These are phyloP conservation scores for Calonectria pseudoturangicola DNA, from an alignment of 2,329 filamentous ascomycete species.

Conservation along the genomic window DNA sequence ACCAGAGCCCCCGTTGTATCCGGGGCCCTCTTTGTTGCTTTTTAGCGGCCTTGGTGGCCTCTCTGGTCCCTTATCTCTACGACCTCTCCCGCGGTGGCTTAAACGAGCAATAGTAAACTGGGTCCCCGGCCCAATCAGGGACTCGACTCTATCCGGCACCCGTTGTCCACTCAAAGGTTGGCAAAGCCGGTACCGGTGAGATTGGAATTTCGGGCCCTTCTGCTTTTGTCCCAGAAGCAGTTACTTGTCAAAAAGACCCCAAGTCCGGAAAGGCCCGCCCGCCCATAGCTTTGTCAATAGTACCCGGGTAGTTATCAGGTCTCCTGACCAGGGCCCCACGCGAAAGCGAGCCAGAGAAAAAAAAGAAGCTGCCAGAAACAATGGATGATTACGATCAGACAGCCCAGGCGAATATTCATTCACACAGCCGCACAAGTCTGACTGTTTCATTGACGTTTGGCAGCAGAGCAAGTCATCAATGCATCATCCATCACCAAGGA, in stretches of 20 bases:
- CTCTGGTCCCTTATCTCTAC: conserved; percentile 14
- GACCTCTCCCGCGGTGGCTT: conserved; percentile 19
- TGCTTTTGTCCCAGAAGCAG: background rate
- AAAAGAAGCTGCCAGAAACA: background rate
- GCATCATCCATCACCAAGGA: no score
- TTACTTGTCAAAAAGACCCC: background rate
- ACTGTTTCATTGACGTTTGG: background rate
- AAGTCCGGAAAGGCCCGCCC: background rate
- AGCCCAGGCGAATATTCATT: no score
- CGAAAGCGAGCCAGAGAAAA: background rate
- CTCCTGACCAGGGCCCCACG: background rate
- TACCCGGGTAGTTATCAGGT: conserved; percentile 1
- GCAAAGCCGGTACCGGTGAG: background rate
- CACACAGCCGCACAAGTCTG: background rate
- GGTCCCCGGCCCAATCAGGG: background rate
- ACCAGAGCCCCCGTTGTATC: background rate
- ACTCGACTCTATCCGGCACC: conserved; percentile 2
- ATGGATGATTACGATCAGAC: background rate
- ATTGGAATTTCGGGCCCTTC: conserved; percentile 3
- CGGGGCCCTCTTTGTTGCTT: conserved; percentile 11
- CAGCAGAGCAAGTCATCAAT: background rate
- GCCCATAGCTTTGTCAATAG: conserved; percentile 1
- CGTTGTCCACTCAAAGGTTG: background rate
- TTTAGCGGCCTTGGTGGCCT: conserved; percentile 13
- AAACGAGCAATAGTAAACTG: conserved; percentile 15